Percentiles rank a stretch among this genome's conserved stretches.
Conservation (phyloP, 305 asterid genomes). For the Coffea humblotiana region DNA sequence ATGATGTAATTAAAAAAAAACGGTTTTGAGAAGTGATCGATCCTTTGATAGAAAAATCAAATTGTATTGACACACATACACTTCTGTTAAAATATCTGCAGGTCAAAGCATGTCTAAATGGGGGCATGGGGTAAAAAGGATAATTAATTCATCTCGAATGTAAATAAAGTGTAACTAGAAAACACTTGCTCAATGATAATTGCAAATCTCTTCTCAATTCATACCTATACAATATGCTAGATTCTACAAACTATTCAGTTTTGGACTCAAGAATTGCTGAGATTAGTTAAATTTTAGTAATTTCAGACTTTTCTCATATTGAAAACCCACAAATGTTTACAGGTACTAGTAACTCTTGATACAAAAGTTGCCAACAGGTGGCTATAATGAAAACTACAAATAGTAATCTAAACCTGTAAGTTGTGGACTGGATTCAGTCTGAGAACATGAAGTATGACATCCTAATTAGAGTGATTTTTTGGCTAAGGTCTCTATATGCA, state of each 20-base stretch:
- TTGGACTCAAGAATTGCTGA: not conserved
- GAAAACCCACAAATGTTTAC: not conserved
- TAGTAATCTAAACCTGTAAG: not conserved
- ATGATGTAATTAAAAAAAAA: not conserved
- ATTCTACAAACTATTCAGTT: slow-evolving; percentile 11
- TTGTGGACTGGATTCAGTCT: no score
- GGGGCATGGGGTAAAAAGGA: not conserved
- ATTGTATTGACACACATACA: not conserved
- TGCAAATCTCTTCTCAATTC: not conserved
- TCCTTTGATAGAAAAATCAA: not conserved
- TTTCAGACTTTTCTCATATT: not conserved
- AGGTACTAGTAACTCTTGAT: not conserved
- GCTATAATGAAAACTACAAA: not conserved
- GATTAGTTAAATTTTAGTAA: not conserved
- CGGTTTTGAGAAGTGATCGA: not conserved
- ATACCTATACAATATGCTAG: slow-evolving; percentile 20
- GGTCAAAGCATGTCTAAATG: not conserved
- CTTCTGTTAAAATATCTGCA: not conserved
- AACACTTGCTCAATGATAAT: not conserved
- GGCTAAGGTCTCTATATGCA: not conserved
- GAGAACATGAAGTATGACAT: no score
- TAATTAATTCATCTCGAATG: not conserved
- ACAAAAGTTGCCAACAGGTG: not conserved
- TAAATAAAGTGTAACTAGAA: no score
- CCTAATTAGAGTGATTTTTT: not conserved